Evolutionary conservation across 306 rosid genomes (phyloP).

Genomic region (Glycine soja): DNA sequence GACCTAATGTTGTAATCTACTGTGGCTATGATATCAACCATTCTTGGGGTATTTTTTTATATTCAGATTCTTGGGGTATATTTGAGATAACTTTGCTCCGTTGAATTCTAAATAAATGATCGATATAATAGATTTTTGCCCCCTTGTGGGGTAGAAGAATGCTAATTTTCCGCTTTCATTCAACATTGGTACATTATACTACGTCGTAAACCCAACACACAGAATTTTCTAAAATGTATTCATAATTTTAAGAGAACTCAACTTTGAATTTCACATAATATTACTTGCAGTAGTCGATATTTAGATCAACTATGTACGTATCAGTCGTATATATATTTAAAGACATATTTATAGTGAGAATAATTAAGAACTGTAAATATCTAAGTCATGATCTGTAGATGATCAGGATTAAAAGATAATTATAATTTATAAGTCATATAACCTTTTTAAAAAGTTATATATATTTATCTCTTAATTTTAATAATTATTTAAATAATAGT

Average conservation of each 20-base stretch:
- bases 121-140: neutral
- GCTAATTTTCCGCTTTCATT: conserved; percentile 1
- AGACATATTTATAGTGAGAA: too few species aligned
- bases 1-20: neutral
- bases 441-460: neutral
- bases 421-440: neutral
- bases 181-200: too few species aligned
- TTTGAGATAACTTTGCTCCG: neutral
- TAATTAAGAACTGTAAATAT: too few species aligned
- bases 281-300: neutral
- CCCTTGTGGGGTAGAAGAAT: neutral
- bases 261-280: conserved; percentile 22
- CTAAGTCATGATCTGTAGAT: too few species aligned
- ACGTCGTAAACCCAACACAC: too few species aligned
- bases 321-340: neutral
- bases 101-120: neutral
- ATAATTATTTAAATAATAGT: neutral
- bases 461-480: neutral
- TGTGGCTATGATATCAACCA: neutral
- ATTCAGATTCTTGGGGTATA: too few species aligned
- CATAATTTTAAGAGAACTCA: neutral
- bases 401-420: too few species aligned
- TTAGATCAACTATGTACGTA: neutral
- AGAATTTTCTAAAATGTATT: too few species aligned
- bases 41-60: too few species aligned